Evolutionary conservation across 257 asterid genomes (phyloP), one percentile per base, ranked within the genome.

Genomic region (Ocimum tenuiflorum): DNA sequence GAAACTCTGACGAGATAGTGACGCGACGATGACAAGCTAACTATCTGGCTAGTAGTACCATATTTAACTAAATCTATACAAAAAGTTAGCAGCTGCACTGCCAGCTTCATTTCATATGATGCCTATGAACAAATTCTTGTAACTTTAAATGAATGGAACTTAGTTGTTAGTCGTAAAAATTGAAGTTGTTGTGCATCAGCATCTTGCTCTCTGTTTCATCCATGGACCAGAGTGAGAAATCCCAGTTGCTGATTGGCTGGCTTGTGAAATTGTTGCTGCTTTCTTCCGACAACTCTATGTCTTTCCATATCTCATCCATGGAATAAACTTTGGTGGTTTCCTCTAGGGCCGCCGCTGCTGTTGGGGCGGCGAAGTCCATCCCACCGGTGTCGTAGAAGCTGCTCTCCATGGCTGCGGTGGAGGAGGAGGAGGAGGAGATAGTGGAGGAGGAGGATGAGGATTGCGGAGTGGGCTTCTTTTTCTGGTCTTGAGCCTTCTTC

Each of bases 221-320:
- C 36, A 75, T 66, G 68, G 69, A 73, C 94, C 95, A 85, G 2
- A 88, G 33, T 0, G 85, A 43, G 7, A 27, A 27, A 27, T 87
- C 88, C 96, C 96, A 78, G 47, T 69, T 79, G 78, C 6, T 39
- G 45, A 84, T 49, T 35, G 69, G 52, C 68, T 73, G 83, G 55
- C 29, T 1, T 17, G 78, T 60, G 58, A 75, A 70, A n/a, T 27
- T 27, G 13, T 62, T 77, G 64, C 60, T 69, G 46, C 63, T 72
- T 15, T 68, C 94, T 68, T 86, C 88, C 1, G 75, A 75, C 45
- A 81, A 27, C 62, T 83, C 95, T 33, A 88, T 82, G 63, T 88
- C 95, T 63, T 83, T 87, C 96, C 96, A 91, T 62, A 91, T 83
- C 60, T 91, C 96, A 67, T 91, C 98, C 90, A 85, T 74, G 23